Evolutionary conservation across 345 rosid genomes (phyloP).

Genomic region (Trapa incisa): DNA sequence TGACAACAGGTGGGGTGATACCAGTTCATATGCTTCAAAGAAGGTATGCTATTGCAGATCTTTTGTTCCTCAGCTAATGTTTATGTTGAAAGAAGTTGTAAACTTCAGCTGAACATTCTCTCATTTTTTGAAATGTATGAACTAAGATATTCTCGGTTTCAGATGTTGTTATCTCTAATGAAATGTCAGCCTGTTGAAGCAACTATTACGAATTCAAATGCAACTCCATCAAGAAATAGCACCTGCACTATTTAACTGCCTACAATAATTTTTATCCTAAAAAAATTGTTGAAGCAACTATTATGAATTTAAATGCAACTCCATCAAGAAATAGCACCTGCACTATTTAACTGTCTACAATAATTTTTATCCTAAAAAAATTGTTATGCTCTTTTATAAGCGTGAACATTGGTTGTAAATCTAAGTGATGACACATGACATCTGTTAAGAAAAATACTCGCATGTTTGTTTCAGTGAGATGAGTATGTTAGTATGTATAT

Average conservation of each 20-base stretch:
- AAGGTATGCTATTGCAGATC: slow-evolving; percentile 34
- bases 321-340: not conserved
- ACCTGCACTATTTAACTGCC: not conserved
- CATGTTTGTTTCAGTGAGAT: not conserved
- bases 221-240: not conserved
- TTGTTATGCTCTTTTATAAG: not conserved
- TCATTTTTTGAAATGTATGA: not conserved
- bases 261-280: not conserved
- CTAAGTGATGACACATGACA: not conserved
- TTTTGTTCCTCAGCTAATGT: no score
- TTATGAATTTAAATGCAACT: not conserved
- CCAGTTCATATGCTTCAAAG: slow-evolving; percentile 54
- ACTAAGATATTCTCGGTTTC: not conserved
- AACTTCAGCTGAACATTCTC: not conserved
- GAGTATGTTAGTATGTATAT: not conserved
- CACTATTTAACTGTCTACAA: not conserved
- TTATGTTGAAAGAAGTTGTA: not conserved
- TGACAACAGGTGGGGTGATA: slow-evolving; percentile 71
- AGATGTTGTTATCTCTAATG: not conserved
- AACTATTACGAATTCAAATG: not conserved
- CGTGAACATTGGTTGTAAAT: not conserved
- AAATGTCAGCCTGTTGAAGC: not conserved
- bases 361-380: not conserved
- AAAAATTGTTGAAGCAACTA: not conserved
- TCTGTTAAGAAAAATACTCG: not conserved